Conservation (phyloP, 345 rosid species). For the Raphanus raphanistrum region DNA sequence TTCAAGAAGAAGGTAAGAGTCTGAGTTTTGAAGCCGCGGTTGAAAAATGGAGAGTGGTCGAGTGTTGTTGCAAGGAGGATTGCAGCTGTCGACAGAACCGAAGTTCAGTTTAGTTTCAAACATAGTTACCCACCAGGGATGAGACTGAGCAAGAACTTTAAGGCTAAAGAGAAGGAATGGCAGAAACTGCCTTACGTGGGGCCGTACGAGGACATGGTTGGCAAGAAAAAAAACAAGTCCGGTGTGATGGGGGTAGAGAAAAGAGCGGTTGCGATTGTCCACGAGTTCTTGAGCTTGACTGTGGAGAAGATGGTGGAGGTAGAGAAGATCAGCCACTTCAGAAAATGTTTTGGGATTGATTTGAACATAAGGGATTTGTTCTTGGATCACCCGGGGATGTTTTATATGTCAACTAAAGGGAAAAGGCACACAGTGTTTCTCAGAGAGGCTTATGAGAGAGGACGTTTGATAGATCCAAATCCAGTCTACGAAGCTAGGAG, state of each 20-base stretch:
- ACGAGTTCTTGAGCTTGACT: slow-evolving; percentile 77
- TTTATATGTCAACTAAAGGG: slow-evolving; percentile 81
- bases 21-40: slow-evolving; percentile 54
- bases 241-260: slow-evolving; percentile 61
- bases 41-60: slow-evolving; percentile 75
- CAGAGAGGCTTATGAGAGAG: slow-evolving; percentile 88
- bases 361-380: slow-evolving; percentile 82
- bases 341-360: slow-evolving; percentile 78
- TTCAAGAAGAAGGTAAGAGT: slow-evolving; percentile 38
- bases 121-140: slow-evolving; percentile 80
- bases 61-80: slow-evolving; percentile 61
- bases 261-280: slow-evolving; percentile 71
- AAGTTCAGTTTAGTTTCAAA: slow-evolving; percentile 58
- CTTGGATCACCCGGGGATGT: slow-evolving; percentile 89
- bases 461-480: slow-evolving; percentile 59
- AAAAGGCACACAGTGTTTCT: slow-evolving; percentile 80
- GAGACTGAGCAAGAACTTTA: slow-evolving; percentile 75
- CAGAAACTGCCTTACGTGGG: slow-evolving; percentile 69
- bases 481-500: slow-evolving; percentile 69
- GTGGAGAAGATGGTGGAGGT: slow-evolving; percentile 93
- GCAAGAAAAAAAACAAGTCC: slow-evolving; percentile 50
- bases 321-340: slow-evolving; percentile 90
- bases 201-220: slow-evolving; percentile 65
- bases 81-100: slow-evolving; percentile 49
- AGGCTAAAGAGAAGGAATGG: slow-evolving; percentile 79